These are phyloP conservation scores for Cyclotella atomus DNA, from an alignment of 108 stramenopile species.

Conservation along the genomic window DNA sequence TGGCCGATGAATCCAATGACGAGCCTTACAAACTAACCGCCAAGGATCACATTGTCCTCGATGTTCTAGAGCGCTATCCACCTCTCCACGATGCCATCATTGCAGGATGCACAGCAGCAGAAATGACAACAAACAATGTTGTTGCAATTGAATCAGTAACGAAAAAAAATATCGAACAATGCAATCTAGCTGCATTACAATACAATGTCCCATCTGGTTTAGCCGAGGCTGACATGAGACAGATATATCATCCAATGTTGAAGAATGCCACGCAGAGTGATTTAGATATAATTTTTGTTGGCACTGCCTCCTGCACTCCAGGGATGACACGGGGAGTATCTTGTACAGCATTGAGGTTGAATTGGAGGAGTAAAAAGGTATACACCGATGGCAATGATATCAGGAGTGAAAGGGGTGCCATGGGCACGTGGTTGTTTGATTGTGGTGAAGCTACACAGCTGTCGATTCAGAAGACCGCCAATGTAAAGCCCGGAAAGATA, in stretches of 20 bases:
- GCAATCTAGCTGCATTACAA: slow-evolving; percentile 6
- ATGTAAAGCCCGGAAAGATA: slow-evolving; percentile 78
- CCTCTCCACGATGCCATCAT: slow-evolving; percentile 54
- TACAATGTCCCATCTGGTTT: slow-evolving; percentile 26
- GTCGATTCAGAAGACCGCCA: slow-evolving; percentile 70
- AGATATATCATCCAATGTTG: slow-evolving; percentile 70
- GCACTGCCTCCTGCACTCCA: slow-evolving; percentile 93
- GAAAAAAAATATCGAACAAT: slow-evolving; percentile 17
- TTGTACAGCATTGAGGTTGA: slow-evolving; percentile 82
- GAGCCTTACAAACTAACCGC: slow-evolving; percentile 26
- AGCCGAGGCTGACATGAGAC: slow-evolving; percentile 64
- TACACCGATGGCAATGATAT: not conserved
- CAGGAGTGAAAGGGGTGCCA: slow-evolving; percentile 26
- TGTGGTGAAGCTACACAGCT: slow-evolving; percentile 93
- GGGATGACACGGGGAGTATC: slow-evolving; percentile 86
- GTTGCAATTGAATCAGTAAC: slow-evolving; percentile 1
- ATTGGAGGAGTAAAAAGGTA: slow-evolving; percentile 48
- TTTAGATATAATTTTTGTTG: slow-evolving; percentile 91
- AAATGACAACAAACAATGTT: not conserved
- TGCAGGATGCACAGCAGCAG: slow-evolving; percentile 6
- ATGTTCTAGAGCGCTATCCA: slow-evolving; percentile 61
- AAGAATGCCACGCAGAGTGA: slow-evolving; percentile 51
- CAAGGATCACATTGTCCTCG: slow-evolving; percentile 62
- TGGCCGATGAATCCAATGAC: not conserved
- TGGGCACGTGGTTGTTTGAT: slow-evolving; percentile 95